Evolutionary conservation across 441 rosid species (phyloP).

Genomic region (Dalechampia spathulata): DNA sequence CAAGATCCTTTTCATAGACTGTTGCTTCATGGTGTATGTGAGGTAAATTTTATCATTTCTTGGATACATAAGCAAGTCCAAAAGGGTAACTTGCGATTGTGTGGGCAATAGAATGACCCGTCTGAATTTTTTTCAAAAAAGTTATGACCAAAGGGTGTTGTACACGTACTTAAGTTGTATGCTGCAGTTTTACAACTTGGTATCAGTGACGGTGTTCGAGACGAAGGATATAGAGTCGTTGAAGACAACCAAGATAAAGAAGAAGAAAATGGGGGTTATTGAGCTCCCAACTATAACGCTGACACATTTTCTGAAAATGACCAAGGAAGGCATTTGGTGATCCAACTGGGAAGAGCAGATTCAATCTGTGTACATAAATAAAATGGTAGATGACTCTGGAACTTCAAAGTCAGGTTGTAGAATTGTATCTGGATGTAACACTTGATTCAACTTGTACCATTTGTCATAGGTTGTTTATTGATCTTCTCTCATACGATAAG

Average conservation of each 20-base stretch:
- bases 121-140: background rate
- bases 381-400: background rate
- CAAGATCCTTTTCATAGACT: slow-evolving; percentile 87
- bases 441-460: background rate
- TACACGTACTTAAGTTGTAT: too few relatives aligned
- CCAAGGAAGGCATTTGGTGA: slow-evolving; percentile 85
- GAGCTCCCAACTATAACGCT: slow-evolving; percentile 58
- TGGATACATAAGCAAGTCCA: background rate
- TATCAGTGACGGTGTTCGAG: slow-evolving; percentile 50
- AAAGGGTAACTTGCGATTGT: background rate
- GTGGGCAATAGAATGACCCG: background rate
- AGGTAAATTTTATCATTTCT: slow-evolving; percentile 35
- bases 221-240: slow-evolving; percentile 27
- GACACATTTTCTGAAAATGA: slow-evolving; percentile 66
- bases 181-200: slow-evolving; percentile 76
- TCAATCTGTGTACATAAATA: slow-evolving; percentile 21
- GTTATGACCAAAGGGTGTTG: too few relatives aligned
- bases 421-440: slow-evolving; percentile 14
- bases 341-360: slow-evolving; percentile 3
- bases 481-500: slow-evolving; percentile 1
- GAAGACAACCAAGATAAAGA: slow-evolving; percentile 59
- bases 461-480: background rate
- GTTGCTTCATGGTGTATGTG: slow-evolving; percentile 89
- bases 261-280: slow-evolving; percentile 29
- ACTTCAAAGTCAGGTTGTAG: background rate